Percentiles rank a stretch among this genome's conserved stretches.
phyloP scores from a whole-genome alignment of 73 alveolate species.

The Paramecium octaurelia region DNA sequence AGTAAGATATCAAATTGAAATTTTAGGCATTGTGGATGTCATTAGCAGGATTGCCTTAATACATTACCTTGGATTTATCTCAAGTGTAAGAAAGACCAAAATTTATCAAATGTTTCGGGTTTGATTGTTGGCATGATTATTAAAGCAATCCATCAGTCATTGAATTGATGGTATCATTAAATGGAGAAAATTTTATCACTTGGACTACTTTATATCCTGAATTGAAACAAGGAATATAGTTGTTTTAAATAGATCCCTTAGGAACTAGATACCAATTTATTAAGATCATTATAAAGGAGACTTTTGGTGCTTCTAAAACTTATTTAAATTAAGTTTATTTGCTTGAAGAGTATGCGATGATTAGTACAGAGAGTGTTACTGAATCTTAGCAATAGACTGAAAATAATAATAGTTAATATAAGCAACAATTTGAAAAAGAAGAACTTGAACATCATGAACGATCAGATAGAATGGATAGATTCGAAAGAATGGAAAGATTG shows the following conservation, averaged over 20 bases:
- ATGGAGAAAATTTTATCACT: slow-evolving; percentile 51
- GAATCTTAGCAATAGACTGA: slow-evolving; percentile 38
- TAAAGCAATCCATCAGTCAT: slow-evolving; percentile 64
- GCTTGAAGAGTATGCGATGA: slow-evolving; percentile 57
- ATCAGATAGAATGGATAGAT: not conserved
- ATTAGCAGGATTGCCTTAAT: slow-evolving; percentile 65
- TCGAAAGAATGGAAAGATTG: not conserved
- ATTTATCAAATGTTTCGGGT: slow-evolving; percentile 65
- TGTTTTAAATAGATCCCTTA: slow-evolving; percentile 64
- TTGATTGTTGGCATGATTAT: slow-evolving; percentile 72
- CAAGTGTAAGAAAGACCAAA: slow-evolving; percentile 54
- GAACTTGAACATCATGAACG: not conserved
- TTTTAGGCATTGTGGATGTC: slow-evolving; percentile 64
- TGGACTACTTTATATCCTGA: slow-evolving; percentile 67
- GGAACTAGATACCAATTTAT: slow-evolving; percentile 53
- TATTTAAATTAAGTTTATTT: slow-evolving; percentile 62
- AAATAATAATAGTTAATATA: not conserved
- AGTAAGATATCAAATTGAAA: not conserved
- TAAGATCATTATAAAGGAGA: slow-evolving; percentile 60
- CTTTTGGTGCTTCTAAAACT: slow-evolving; percentile 69
- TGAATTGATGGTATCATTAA: slow-evolving; percentile 60
- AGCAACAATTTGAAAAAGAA: not conserved
- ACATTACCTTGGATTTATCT: slow-evolving; percentile 57
- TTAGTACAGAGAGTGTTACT: slow-evolving; percentile 23
- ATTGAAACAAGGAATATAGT: slow-evolving; percentile 59